A percentile compares a stretch with the other conserved stretches of the same genome.
These are phyloP conservation scores for Calonectria pseudoturangicola DNA, from an alignment of 2,329 filamentous ascomycete genomes.

Conservation along the genomic window DNA sequence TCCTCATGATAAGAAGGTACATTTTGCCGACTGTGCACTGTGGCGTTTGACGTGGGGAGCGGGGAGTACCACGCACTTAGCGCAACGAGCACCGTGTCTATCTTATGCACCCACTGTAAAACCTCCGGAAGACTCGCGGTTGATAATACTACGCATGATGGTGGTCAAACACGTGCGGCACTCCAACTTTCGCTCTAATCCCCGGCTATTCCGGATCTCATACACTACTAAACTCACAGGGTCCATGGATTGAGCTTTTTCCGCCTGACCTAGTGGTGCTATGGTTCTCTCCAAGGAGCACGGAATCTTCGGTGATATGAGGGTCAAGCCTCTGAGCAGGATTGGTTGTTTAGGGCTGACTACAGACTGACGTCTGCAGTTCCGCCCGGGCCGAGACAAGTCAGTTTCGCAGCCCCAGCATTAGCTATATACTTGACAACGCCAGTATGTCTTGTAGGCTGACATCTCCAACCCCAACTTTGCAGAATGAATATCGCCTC, in stretches of 20 bases:
- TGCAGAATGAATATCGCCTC: neutral
- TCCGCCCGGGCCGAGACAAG: conserved; percentile 44
- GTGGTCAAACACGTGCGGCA: neutral
- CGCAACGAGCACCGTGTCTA: neutral
- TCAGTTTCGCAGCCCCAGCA: neutral
- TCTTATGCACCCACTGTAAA: neutral
- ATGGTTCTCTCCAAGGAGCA: conserved; percentile 3
- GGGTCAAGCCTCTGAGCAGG: conserved; percentile 26
- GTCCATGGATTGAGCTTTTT: conserved; percentile 10
- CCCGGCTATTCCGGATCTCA: conserved; percentile 20
- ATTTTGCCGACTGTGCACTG: neutral
- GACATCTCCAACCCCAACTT: neutral
- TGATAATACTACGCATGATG: neutral
- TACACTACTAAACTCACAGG: neutral
- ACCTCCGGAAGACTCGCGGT: neutral
- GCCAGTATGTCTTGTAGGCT: conserved; percentile 1
- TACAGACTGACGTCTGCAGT: conserved; percentile 44
- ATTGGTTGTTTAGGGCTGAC: conserved; percentile 41
- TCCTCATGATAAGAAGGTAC: neutral
- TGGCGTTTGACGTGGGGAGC: neutral
- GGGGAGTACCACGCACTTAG: neutral
- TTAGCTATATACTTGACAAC: conserved; percentile 39
- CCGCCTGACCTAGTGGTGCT: neutral
- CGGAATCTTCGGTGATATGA: conserved; percentile 48
- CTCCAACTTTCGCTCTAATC: neutral